Conservation (phyloP, 169 alveolate species). For the Pseudocohnilembus persalinus region DNA sequence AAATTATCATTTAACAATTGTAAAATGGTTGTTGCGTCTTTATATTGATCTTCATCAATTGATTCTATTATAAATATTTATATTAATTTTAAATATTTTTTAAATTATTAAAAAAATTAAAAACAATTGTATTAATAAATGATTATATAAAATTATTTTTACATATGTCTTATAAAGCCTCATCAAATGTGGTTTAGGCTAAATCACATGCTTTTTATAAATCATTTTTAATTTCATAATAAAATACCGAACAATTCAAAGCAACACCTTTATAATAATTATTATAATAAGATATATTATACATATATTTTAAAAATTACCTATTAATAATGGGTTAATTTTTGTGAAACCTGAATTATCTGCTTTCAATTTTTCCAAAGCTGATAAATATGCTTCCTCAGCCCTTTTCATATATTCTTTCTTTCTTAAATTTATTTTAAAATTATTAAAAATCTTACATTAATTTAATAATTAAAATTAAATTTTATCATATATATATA, state of each 20-base stretch:
- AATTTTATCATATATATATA: too few relatives aligned
- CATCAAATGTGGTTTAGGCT: slow-evolving; percentile 79
- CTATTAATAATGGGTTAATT: neutral
- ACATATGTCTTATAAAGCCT: slow-evolving; percentile 65
- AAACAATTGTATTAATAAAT: too few relatives aligned
- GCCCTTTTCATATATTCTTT: neutral
- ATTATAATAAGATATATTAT: neutral
- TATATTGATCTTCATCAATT: slow-evolving; percentile 72
- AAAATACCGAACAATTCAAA: slow-evolving; percentile 81
- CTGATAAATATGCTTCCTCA: slow-evolving; percentile 69
- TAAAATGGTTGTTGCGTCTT: slow-evolving; percentile 72
- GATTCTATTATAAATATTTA: slow-evolving; percentile 1
- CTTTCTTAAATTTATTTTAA: too few relatives aligned
- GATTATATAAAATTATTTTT: slow-evolving; percentile 27
- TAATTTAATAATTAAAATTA: too few relatives aligned
- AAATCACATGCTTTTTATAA: slow-evolving; percentile 71
- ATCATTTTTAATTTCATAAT: slow-evolving; percentile 73
- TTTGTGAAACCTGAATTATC: neutral
- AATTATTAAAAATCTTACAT: too few relatives aligned
- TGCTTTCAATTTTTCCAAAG: slow-evolving; percentile 14
- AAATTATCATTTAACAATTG: slow-evolving; percentile 72
- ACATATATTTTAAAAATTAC: neutral
- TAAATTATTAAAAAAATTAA: too few relatives aligned
- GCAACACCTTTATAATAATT: slow-evolving; percentile 73
- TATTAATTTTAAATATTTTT: too few relatives aligned